Conservation (phyloP, 306 rosid genomes). For the Senna siamea region DNA sequence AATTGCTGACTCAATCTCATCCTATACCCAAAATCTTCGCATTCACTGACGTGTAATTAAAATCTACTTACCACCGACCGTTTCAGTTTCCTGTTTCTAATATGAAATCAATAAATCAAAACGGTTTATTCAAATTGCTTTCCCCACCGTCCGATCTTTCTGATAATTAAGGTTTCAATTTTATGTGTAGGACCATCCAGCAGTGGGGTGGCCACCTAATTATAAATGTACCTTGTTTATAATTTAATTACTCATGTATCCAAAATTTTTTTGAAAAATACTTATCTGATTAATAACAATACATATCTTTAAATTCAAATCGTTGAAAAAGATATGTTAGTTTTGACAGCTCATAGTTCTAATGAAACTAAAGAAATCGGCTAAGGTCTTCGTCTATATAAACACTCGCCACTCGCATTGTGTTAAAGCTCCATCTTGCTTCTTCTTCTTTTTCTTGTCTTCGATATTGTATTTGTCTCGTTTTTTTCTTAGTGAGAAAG, state of each 20-base stretch:
- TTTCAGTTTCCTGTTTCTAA: slow-evolving; percentile 17
- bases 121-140: neutral
- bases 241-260: neutral
- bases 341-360: slow-evolving; percentile 45
- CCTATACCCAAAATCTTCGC: slow-evolving; percentile 22
- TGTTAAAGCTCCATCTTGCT: slow-evolving; percentile 29
- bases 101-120: neutral
- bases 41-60: slow-evolving; percentile 45
- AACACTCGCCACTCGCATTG: slow-evolving; percentile 11
- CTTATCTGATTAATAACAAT: no score
- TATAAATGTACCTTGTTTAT: neutral
- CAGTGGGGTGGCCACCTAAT: slow-evolving; percentile 30
- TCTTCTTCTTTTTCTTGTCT: neutral
- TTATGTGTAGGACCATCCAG: slow-evolving; percentile 32
- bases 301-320: no score
- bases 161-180: neutral
- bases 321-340: slow-evolving; percentile 8
- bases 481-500: slow-evolving; percentile 33
- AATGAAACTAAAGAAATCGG: neutral
- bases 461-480: neutral
- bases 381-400: slow-evolving; percentile 29
- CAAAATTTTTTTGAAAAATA: no score
- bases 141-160: slow-evolving; percentile 9
- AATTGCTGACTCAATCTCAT: slow-evolving; percentile 46
- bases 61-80: slow-evolving; percentile 33